phyloP scores from a whole-genome alignment of 1,284 basidiomycete species.

The Pseudozyma flocculosa region DNA sequence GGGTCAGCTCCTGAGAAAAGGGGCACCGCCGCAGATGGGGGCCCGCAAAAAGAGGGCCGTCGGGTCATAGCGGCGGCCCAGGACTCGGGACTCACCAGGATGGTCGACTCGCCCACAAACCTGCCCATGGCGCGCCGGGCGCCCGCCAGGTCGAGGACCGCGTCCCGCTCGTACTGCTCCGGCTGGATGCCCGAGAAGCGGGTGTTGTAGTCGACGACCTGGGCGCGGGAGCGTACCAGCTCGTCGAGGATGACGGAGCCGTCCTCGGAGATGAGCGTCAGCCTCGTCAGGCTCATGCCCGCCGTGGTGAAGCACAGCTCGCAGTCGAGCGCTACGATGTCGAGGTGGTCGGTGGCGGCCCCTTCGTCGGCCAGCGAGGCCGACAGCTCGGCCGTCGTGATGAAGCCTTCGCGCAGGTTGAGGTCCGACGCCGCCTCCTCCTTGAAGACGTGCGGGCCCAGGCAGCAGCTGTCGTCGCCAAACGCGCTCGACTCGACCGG shows the following conservation, averaged over 20 bases:
- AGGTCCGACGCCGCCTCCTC: constrained; percentile 37
- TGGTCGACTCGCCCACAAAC: constrained; percentile 43
- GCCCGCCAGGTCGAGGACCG: constrained; percentile 27
- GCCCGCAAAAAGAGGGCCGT: too few species aligned
- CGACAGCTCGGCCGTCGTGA: constrained; percentile 25
- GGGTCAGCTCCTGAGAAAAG: too few species aligned
- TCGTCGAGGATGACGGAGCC: constrained; percentile 48
- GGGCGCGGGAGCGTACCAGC: constrained; percentile 33
- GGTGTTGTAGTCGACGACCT: constrained; percentile 52
- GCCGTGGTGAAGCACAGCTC: constrained; percentile 54
- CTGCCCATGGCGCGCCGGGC: constrained; percentile 35
- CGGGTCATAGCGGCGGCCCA: too few species aligned
- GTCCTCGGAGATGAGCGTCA: constrained; percentile 50
- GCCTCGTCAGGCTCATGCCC: constrained; percentile 46
- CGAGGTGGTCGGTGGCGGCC: constrained; percentile 11
- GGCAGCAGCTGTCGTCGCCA: constrained; percentile 41
- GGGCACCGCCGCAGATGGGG: too few species aligned
- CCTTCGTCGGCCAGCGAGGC: constrained; percentile 6
- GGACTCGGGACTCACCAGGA: constrained; percentile 42
- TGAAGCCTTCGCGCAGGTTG: constrained; percentile 45
- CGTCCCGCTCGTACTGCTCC: constrained; percentile 33
- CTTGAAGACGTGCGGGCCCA: constrained; percentile 54
- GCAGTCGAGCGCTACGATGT: constrained; percentile 52
- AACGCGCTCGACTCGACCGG: constrained; percentile 32
- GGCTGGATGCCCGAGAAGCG: constrained; percentile 51